Base-by-base conservation (phyloP, 345 rosid genomes). In the Euclidium syriacum region DNA sequence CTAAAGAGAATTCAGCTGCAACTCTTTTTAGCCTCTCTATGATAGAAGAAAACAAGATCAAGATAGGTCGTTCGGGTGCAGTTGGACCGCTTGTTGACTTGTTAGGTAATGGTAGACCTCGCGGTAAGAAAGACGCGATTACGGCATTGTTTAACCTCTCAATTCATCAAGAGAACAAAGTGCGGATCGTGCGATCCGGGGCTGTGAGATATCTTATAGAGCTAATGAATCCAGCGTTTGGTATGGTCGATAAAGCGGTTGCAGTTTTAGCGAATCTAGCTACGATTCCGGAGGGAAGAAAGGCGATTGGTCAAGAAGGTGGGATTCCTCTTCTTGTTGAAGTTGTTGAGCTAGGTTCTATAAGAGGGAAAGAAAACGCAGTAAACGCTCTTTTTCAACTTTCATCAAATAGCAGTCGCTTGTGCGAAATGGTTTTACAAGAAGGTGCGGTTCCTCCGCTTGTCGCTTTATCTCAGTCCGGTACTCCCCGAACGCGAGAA, bases 241-340 rank as follows among this genome's bases (percentile, higher is more conserved):
- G 91, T 53, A 83, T 85, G 91, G 95, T 87, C 27, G 95, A 85
- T 62, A 87, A 87, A 77, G 95, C 91, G 16, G 95, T 87, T 24
- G 89, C 91, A 23, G 91, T 87, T 64, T 76, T 87, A 61, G 91
- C 89, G 16, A 87, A 85, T 71, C 89, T 87, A 40, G 87, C 91
- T 2, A 85, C 89, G 22, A 75, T 81, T 48, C 77, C 58, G 0
- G 95, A 87, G 74, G 95, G 95, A 44, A 75, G 87, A 76, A 44
- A 62, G 25, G 85, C 84, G 20, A 87, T 87, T 12, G 89, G 84
- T 56, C 83, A 70, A 73, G 85, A 75, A 57, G 58, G 72, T 6
- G 91, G 95, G 55, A 81, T 87, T 30, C 80, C 83, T 3, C 84
- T 81, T 40, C 73, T 87, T 36, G 89, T 87, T 35, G 91, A 87